Conservation (phyloP, 23 red algal genomes). For the Gracilaria gracilis region DNA sequence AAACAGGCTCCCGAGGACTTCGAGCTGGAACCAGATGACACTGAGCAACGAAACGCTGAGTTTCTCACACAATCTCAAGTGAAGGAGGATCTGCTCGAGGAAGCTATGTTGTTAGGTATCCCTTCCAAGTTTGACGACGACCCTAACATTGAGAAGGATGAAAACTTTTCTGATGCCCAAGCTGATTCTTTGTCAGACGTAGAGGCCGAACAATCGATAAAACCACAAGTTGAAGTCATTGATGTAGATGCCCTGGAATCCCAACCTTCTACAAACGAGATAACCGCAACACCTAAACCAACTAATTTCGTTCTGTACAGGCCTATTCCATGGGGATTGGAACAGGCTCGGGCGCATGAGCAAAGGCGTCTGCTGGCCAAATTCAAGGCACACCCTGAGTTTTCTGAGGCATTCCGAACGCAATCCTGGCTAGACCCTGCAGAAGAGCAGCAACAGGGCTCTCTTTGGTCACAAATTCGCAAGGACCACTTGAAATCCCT, state of each 20-base stretch:
- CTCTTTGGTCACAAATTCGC: slow-evolving; percentile 12
- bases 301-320: neutral
- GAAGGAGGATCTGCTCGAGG: neutral
- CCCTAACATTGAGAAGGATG: neutral
- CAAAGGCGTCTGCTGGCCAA: neutral
- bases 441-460: neutral
- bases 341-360: neutral
- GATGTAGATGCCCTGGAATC: neutral
- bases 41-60: neutral
- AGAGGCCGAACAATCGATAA: neutral
- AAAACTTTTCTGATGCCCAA: neutral
- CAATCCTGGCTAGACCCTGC: neutral
- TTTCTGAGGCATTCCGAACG: neutral
- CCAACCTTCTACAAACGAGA: neutral
- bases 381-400: neutral
- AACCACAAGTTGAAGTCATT: neutral
- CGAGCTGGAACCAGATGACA: neutral
- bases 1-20: neutral
- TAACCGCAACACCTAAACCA: neutral
- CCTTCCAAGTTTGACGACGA: neutral
- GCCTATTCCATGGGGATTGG: neutral
- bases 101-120: neutral
- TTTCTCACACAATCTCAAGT: neutral
- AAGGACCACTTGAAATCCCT: neutral
- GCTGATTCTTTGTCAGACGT: too few species aligned